Conservation (phyloP, 2,329 filamentous ascomycete genomes). For the Aspergillus sp. region DNA sequence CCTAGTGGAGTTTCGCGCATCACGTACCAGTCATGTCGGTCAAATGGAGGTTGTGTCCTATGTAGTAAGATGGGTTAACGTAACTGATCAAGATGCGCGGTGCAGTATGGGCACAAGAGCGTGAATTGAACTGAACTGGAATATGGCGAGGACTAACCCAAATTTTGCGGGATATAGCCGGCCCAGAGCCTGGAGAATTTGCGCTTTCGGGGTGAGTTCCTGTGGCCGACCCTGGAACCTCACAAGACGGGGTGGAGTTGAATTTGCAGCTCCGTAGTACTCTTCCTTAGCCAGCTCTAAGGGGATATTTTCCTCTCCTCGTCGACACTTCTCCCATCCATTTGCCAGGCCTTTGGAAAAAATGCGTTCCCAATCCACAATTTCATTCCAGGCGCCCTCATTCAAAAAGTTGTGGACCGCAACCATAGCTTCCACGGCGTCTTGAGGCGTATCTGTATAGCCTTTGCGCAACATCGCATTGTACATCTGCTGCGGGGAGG, state of each 20-base stretch:
- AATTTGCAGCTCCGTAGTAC: slow-evolving; percentile 29
- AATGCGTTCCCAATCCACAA: slow-evolving; percentile 87
- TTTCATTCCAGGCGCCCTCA: slow-evolving; percentile 95
- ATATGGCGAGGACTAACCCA: slow-evolving; percentile 54
- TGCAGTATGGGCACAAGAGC: background rate
- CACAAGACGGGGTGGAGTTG: slow-evolving; percentile 65
- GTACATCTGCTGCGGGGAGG: slow-evolving; percentile 99
- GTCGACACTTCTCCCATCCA: slow-evolving; percentile 72
- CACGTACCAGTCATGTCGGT: slow-evolving; percentile 97
- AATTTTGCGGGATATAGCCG: slow-evolving; percentile 78
- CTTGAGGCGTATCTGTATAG: slow-evolving; percentile 89
- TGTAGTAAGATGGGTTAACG: background rate
- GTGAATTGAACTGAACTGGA: background rate
- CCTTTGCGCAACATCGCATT: slow-evolving; percentile 96
- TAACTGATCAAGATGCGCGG: background rate
- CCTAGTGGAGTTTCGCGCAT: slow-evolving; percentile 67
- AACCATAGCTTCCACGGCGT: slow-evolving; percentile 95
- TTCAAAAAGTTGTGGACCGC: slow-evolving; percentile 98
- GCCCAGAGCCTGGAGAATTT: slow-evolving; percentile 76
- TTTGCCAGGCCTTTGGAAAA: slow-evolving; percentile 72
- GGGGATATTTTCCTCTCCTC: slow-evolving; percentile 67
- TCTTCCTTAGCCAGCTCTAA: slow-evolving; percentile 56
- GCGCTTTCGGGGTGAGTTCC: slow-evolving; percentile 88
- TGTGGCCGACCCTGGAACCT: slow-evolving; percentile 86
- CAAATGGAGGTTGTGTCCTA: slow-evolving; percentile 83